phyloP scores from a whole-genome alignment of 306 rosid species.

The Trifolium subterraneum region DNA sequence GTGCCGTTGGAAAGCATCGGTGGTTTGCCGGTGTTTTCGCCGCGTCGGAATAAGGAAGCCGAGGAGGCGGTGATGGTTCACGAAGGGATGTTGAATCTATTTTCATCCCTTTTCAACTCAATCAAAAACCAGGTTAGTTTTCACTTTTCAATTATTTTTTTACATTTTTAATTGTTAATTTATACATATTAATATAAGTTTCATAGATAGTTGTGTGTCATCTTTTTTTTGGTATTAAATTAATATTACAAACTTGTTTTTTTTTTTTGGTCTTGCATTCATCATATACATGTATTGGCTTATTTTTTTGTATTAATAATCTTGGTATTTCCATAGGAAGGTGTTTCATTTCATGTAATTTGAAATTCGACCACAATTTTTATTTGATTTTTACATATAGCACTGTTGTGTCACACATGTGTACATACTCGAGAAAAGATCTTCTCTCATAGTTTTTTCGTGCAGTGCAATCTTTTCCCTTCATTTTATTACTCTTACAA shows the following conservation, averaged over 20 bases:
- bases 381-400: too few relatives aligned
- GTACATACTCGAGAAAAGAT: too few relatives aligned
- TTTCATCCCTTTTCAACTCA: slow-evolving; percentile 43
- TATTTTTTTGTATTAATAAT: background rate
- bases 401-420: too few relatives aligned
- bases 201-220: background rate
- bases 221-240: background rate
- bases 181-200: background rate
- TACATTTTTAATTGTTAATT: too few relatives aligned
- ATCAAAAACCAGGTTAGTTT: slow-evolving; percentile 65
- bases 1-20: slow-evolving; percentile 51
- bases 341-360: too few relatives aligned
- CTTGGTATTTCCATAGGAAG: too few relatives aligned
- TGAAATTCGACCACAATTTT: too few relatives aligned
- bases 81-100: slow-evolving; percentile 59
- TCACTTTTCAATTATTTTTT: background rate
- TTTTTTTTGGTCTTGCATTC: background rate
- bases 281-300: background rate
- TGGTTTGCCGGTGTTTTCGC: slow-evolving; percentile 45
- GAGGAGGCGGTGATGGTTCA: slow-evolving; percentile 69
- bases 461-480: too few relatives aligned
- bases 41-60: slow-evolving; percentile 46
- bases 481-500: too few relatives aligned
- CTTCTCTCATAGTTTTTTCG: too few relatives aligned
- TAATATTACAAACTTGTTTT: background rate